Conservation (phyloP, 257 asterid genomes). For the Gentiana dahurica region DNA sequence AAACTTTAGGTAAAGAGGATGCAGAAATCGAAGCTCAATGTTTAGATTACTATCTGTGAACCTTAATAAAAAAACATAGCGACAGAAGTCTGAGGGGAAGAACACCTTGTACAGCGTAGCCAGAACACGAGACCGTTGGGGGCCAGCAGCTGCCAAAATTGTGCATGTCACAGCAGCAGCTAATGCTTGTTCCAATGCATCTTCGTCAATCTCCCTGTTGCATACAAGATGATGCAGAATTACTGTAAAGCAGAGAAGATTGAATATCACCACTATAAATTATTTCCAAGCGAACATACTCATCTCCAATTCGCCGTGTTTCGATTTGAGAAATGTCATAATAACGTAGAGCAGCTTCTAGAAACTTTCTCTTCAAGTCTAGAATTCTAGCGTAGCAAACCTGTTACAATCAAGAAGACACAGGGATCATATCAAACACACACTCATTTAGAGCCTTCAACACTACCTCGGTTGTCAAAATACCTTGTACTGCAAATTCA, state of each 20-base stretch:
- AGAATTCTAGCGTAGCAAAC: conserved; percentile 96
- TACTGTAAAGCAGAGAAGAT: not conserved
- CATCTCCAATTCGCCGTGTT: conserved; percentile 91
- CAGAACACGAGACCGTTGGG: conserved; percentile 93
- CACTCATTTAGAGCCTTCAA: not conserved
- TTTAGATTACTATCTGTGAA: not conserved
- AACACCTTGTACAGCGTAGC: conserved; percentile 89
- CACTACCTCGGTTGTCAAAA: conserved; percentile 2
- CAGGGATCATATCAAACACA: not conserved
- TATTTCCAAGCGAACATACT: conserved; percentile 39
- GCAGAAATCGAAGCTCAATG: too few relatives aligned
- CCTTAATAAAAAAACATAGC: not conserved
- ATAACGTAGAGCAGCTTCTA: conserved; percentile 98
- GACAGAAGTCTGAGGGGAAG: not conserved
- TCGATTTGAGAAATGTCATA: conserved; percentile 96
- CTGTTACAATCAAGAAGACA: conserved; percentile 26
- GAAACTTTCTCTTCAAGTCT: conserved; percentile 91
- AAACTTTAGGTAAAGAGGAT: too few relatives aligned
- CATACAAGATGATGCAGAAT: not conserved
- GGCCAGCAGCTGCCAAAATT: conserved; percentile 95
- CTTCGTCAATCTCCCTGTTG: conserved; percentile 86
- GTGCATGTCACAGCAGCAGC: conserved; percentile 95
- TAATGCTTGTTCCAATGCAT: conserved; percentile 81
- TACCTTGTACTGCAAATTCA: conserved; percentile 94
- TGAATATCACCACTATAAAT: not conserved